These are phyloP conservation scores for Fusarium nygamai DNA, from an alignment of 2,329 filamentous ascomycete genomes.

Conservation along the genomic window DNA sequence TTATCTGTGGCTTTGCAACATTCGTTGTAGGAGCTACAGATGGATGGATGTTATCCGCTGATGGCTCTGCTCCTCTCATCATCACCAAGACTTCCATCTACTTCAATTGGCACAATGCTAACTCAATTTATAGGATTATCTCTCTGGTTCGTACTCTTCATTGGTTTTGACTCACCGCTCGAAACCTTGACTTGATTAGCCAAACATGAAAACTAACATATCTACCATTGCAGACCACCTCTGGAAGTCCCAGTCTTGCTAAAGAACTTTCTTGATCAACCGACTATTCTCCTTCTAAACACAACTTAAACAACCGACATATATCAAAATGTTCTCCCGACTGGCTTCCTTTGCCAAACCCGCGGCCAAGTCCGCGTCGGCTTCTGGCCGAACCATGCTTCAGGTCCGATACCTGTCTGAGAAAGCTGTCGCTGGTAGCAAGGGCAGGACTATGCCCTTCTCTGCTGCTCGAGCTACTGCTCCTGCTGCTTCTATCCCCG, in stretches of 20 bases:
- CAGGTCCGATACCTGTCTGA: conserved; percentile 50
- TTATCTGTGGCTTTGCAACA: conserved; percentile 18
- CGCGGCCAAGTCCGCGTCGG: conserved; percentile 56
- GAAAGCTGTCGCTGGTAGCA: conserved; percentile 69
- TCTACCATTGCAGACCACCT: conserved; percentile 50
- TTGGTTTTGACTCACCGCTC: conserved; percentile 55
- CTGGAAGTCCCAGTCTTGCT: conserved; percentile 53
- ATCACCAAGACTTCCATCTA: conserved; percentile 3
- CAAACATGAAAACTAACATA: conserved; percentile 32
- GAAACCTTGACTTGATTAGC: conserved; percentile 7
- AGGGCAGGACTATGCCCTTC: conserved; percentile 73
- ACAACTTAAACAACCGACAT: conserved; percentile 14
- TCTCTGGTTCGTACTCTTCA: conserved; percentile 69
- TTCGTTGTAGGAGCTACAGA: background rate
- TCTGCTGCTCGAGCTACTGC: conserved; percentile 67
- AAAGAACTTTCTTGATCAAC: conserved; percentile 34
- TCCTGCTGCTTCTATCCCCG: conserved; percentile 67
- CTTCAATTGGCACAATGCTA: conserved; percentile 51
- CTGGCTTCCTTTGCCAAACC: conserved; percentile 65
- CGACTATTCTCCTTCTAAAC: conserved; percentile 13
- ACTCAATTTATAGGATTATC: conserved; percentile 71
- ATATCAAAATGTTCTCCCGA: conserved; percentile 66
- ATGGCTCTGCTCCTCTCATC: conserved; percentile 7
- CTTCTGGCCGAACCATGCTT: conserved; percentile 52
- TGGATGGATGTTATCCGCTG: background rate